phyloP scores from a whole-genome alignment of 306 rosid species.

The Styphnolobium japonicum region DNA sequence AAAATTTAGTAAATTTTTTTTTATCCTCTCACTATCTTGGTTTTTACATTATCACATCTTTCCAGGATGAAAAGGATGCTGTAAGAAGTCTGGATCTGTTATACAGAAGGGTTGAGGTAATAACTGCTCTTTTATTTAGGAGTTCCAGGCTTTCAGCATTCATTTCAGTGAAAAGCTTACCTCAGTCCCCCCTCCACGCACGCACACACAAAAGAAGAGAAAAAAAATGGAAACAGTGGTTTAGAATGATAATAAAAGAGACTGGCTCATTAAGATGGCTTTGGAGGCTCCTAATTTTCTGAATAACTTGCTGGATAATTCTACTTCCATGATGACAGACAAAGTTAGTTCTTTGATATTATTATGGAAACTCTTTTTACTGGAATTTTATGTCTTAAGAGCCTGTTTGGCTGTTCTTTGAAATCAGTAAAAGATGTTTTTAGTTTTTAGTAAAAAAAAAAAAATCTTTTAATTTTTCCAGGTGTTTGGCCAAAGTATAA shows the following conservation, averaged over 20 bases:
- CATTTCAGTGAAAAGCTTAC: background rate
- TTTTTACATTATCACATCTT: constrained; percentile 20
- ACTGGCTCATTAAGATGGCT: background rate
- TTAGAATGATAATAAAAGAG: background rate
- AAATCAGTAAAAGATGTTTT: too few relatives aligned
- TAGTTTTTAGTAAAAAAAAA: too few relatives aligned
- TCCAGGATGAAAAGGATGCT: constrained; percentile 93
- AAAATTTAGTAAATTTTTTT: background rate
- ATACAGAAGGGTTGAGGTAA: constrained; percentile 93
- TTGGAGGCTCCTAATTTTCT: background rate
- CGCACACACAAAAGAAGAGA: background rate
- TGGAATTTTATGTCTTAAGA: constrained; percentile 5
- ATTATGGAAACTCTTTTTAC: background rate
- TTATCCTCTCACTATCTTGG: constrained; percentile 10
- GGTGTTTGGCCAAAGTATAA: background rate
- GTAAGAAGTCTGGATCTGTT: constrained; percentile 84
- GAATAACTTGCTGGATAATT: background rate
- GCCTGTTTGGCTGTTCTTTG: background rate
- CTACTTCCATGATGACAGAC: background rate
- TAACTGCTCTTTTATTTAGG: constrained; percentile 2
- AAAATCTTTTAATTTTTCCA: background rate
- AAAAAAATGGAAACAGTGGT: background rate
- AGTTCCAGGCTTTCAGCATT: background rate
- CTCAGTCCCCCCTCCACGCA: background rate
- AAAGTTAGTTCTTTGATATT: background rate